These are phyloP conservation scores for Earliella scabrosa DNA, from an alignment of 1,284 basidiomycete species.

Conservation along the genomic window DNA sequence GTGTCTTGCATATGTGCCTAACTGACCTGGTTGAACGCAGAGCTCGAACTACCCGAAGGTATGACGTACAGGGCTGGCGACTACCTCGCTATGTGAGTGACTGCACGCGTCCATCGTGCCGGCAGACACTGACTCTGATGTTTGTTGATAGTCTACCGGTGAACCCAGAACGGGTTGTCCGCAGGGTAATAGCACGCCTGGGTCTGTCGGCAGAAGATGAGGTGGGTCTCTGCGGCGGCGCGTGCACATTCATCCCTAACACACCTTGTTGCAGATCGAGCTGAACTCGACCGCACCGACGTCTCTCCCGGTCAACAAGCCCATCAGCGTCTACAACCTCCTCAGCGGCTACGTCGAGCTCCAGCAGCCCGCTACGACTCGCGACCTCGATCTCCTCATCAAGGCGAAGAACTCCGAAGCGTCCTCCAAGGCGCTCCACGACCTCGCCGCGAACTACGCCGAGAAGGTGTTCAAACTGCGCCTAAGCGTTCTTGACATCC, in stretches of 20 bases:
- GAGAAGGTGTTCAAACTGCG: conserved; percentile 42
- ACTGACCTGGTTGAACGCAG: conserved; percentile 24
- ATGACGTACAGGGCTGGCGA: conserved; percentile 45
- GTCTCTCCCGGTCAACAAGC: conserved; percentile 44
- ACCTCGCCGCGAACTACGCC: conserved; percentile 37
- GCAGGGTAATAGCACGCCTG: conserved; percentile 45
- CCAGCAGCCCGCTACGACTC: conserved; percentile 47
- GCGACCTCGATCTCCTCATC: conserved; percentile 38
- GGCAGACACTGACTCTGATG: not conserved
- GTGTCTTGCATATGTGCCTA: no score
- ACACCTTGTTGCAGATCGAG: conserved; percentile 40
- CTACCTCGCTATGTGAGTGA: conserved; percentile 48
- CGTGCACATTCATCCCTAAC: not conserved
- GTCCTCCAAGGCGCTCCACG: conserved; percentile 28
- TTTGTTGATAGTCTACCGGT: conserved; percentile 41
- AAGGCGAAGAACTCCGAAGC: conserved; percentile 23
- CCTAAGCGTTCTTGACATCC: conserved; percentile 49
- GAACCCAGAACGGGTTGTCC: conserved; percentile 46
- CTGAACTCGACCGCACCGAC: conserved; percentile 44
- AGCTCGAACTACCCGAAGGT: conserved; percentile 45
- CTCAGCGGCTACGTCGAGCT: conserved; percentile 54
- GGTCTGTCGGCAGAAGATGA: conserved; percentile 47
- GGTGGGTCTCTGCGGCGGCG: conserved; percentile 27
- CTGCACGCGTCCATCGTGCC: not conserved
- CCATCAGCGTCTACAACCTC: conserved; percentile 42